Conservation (phyloP, 2,329 filamentous ascomycete genomes). For the Penicillium sp. region DNA sequence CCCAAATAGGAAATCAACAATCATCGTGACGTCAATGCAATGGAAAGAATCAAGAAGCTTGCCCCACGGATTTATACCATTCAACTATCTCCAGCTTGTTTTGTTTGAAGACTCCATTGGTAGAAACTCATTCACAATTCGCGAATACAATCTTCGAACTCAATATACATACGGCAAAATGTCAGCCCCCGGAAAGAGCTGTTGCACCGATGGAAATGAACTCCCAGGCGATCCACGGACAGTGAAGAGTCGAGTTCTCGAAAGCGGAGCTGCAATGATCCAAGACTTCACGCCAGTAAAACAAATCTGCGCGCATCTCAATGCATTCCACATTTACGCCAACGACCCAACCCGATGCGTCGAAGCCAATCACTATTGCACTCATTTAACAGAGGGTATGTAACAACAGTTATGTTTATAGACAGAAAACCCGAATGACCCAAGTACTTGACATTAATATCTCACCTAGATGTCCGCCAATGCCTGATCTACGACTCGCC, state of each 20-base stretch:
- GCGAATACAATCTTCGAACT: not conserved
- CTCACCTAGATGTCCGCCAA: conserved; percentile 66
- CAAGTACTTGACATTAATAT: not conserved
- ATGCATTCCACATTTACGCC: conserved; percentile 84
- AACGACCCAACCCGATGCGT: conserved; percentile 66
- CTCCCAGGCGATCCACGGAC: conserved; percentile 34
- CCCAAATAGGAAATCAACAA: not conserved
- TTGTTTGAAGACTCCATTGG: not conserved
- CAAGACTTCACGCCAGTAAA: conserved; percentile 66
- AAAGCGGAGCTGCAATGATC: conserved; percentile 36
- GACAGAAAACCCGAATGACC: not conserved
- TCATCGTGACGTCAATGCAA: conserved; percentile 8
- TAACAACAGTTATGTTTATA: not conserved
- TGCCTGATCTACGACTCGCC: conserved; percentile 80
- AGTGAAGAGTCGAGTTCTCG: conserved; percentile 38
- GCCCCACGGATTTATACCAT: not conserved
- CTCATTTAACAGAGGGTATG: conserved; percentile 64
- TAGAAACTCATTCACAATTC: not conserved
- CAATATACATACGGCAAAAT: conserved; percentile 9
- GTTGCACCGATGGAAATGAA: conserved; percentile 5
- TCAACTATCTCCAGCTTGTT: not conserved
- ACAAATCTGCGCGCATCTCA: conserved; percentile 76
- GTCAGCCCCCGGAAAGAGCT: conserved; percentile 8
- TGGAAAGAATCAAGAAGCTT: not conserved
- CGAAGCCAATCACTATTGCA: conserved; percentile 82